phyloP scores from a whole-genome alignment of 2,329 filamentous ascomycete species.

The Rutstroemia sp. region DNA sequence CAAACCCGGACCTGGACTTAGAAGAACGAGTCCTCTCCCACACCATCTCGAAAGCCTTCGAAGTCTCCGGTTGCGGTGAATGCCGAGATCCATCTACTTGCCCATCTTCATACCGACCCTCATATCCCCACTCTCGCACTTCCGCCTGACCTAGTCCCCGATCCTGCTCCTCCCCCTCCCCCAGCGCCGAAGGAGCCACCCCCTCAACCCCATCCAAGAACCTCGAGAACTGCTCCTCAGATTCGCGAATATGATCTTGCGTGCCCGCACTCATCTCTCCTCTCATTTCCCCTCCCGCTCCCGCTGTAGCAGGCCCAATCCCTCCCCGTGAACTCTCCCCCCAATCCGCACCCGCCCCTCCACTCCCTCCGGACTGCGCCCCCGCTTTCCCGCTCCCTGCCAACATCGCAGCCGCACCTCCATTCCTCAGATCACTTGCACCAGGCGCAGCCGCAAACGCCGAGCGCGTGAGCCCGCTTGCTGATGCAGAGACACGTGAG shows the following conservation, averaged over 20 bases:
- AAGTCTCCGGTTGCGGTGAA: too few relatives aligned
- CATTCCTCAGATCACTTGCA: not conserved
- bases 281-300: not conserved
- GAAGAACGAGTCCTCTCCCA: too few relatives aligned
- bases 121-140: too few relatives aligned
- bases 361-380: not conserved
- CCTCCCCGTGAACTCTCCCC: not conserved
- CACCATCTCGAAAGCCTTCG: too few relatives aligned
- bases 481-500: slow-evolving; percentile 29
- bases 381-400: not conserved
- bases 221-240: not conserved
- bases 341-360: not conserved
- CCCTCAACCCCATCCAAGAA: too few relatives aligned
- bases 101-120: too few relatives aligned
- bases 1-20: too few relatives aligned
- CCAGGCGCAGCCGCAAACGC: slow-evolving; percentile 20
- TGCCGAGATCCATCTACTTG: too few relatives aligned
- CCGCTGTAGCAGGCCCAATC: not conserved
- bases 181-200: too few relatives aligned
- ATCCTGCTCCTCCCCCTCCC: too few relatives aligned
- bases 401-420: not conserved
- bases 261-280: not conserved
- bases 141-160: too few relatives aligned
- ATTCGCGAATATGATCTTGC: not conserved
- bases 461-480: slow-evolving; percentile 29